Percentiles rank a stretch among this genome's conserved stretches.
Conservation (phyloP, 495 filamentous ascomycete genomes). For the Staphylotrichum longicolle region DNA sequence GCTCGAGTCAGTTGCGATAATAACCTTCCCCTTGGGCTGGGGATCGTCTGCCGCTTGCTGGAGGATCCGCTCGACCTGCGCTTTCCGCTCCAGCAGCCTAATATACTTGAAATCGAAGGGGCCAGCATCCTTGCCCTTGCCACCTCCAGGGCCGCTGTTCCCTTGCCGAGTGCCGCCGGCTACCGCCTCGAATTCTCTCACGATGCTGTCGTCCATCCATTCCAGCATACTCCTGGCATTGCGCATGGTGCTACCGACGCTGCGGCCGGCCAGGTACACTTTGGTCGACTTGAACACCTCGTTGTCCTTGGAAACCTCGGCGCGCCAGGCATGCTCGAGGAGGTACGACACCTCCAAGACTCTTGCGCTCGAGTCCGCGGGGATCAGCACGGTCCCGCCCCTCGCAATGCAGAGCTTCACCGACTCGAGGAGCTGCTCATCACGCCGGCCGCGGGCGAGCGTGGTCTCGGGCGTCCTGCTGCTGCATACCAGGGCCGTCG, state of each 20-base stretch:
- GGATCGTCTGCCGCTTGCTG: slow-evolving; percentile 36
- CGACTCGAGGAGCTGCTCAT: slow-evolving; percentile 79
- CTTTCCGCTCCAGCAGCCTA: slow-evolving; percentile 72
- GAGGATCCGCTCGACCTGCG: slow-evolving; percentile 66
- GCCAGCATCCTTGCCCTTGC: slow-evolving; percentile 50
- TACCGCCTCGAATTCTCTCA: slow-evolving; percentile 84
- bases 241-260: slow-evolving; percentile 76
- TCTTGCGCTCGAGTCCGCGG: slow-evolving; percentile 89
- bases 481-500: slow-evolving; percentile 89
- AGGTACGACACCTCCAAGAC: slow-evolving; percentile 92
- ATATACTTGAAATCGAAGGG: slow-evolving; percentile 92
- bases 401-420: slow-evolving; percentile 72
- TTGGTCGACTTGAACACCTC: slow-evolving; percentile 65
- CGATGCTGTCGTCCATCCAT: slow-evolving; percentile 96
- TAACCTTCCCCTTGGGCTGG: slow-evolving; percentile 61
- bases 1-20: slow-evolving; percentile 85
- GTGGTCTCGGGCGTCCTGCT: slow-evolving; percentile 72
- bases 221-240: slow-evolving; percentile 94
- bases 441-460: slow-evolving; percentile 68
- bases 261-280: slow-evolving; percentile 79
- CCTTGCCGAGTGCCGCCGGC: slow-evolving; percentile 50
- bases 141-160: slow-evolving; percentile 42
- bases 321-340: slow-evolving; percentile 85
- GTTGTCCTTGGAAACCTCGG: slow-evolving; percentile 55
- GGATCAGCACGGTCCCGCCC: slow-evolving; percentile 92